Conservation (phyloP, 352 stramenopile genomes). For the Thalassiosira sp. region DNA sequence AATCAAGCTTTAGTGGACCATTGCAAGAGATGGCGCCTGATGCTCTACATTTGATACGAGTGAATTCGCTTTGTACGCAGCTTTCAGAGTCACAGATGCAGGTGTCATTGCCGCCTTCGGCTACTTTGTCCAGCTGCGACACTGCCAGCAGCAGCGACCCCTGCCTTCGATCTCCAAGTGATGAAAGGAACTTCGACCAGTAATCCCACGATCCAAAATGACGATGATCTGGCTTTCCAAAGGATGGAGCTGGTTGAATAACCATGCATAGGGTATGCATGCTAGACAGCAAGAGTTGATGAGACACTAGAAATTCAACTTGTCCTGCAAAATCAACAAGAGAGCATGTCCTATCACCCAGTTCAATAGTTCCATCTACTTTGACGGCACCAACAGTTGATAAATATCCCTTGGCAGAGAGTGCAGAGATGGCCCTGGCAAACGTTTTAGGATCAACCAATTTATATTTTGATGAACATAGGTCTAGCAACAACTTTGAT, state of each 20-base stretch:
- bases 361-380: slow-evolving; percentile 24
- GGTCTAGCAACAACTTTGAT: slow-evolving; percentile 4
- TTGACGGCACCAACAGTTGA: slow-evolving; percentile 36
- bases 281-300: slow-evolving; percentile 35
- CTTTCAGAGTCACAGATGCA: neutral
- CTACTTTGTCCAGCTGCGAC: slow-evolving; percentile 34
- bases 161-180: slow-evolving; percentile 26
- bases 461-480: slow-evolving; percentile 29
- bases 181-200: slow-evolving; percentile 27
- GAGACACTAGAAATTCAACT: slow-evolving; percentile 34
- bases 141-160: slow-evolving; percentile 33
- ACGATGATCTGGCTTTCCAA: slow-evolving; percentile 17
- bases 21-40: slow-evolving; percentile 20
- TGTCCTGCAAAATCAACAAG: slow-evolving; percentile 39
- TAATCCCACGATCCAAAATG: slow-evolving; percentile 40
- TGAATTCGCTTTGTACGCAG: slow-evolving; percentile 21
- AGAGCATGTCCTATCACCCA: slow-evolving; percentile 17
- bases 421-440: slow-evolving; percentile 21
- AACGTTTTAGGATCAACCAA: slow-evolving; percentile 17
- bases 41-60: slow-evolving; percentile 17
- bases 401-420: slow-evolving; percentile 32
- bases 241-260: slow-evolving; percentile 36
- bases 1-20: slow-evolving; percentile 19
- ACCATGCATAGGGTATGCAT: slow-evolving; percentile 43
- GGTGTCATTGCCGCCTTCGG: neutral